phyloP scores from a whole-genome alignment of 1,139 yeast species.

The Nadsonia starkeyi-henricii region DNA sequence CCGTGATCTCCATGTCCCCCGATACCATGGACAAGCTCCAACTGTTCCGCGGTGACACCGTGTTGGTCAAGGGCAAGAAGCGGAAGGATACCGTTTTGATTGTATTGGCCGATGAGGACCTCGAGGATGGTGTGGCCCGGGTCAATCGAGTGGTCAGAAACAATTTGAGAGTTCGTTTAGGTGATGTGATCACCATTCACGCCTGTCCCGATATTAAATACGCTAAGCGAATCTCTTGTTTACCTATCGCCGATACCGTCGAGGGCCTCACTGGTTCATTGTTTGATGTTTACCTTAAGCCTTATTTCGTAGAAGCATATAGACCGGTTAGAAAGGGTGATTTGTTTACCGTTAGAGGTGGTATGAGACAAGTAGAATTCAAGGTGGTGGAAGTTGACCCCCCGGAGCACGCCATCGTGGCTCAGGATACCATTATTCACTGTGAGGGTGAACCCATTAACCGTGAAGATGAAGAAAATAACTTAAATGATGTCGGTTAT shows the following conservation, averaged over 20 bases:
- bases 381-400: constrained; percentile 98
- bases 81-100: constrained; percentile 96
- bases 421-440: constrained; percentile 95
- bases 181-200: constrained; percentile 80
- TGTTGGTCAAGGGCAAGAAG: constrained; percentile 92
- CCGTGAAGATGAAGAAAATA: constrained; percentile 97
- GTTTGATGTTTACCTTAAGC: constrained; percentile 91
- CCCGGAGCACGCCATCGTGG: constrained; percentile 91
- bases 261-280: constrained; percentile 98
- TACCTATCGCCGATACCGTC: constrained; percentile 95
- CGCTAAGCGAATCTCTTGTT: constrained; percentile 74
- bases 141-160: constrained; percentile 92
- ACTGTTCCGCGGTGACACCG: constrained; percentile 96
- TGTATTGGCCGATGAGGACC: constrained; percentile 91
- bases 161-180: constrained; percentile 85
- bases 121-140: constrained; percentile 91
- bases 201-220: constrained; percentile 98
- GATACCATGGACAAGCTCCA: constrained; percentile 92
- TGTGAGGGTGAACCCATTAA: constrained; percentile 98
- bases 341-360: constrained; percentile 91
- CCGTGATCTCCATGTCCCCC: constrained; percentile 87
- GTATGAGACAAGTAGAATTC: constrained; percentile 98
- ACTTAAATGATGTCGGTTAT: constrained; percentile 91
- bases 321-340: constrained; percentile 98
- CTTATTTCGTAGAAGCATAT: constrained; percentile 96